Evolutionary conservation across 2,329 filamentous ascomycete species (phyloP).

Genomic region (Elsinoe arachidis): DNA sequence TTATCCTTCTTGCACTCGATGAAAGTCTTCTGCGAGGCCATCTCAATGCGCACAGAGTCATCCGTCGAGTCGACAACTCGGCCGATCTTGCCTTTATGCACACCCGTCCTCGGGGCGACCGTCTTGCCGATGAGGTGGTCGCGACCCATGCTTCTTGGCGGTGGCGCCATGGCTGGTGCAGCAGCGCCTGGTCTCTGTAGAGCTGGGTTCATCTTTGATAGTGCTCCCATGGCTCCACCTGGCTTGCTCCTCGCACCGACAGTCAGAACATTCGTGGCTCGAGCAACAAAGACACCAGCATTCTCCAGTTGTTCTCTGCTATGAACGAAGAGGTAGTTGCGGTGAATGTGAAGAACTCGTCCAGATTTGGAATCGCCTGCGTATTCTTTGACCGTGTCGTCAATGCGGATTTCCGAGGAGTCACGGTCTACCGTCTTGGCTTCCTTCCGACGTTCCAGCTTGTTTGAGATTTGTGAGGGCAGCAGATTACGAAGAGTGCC

Average conservation of each 20-base stretch:
- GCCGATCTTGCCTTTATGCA: constrained; percentile 85
- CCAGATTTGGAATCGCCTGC: constrained; percentile 78
- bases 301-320: constrained; percentile 79
- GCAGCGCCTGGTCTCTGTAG: constrained; percentile 59
- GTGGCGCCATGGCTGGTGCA: constrained; percentile 50
- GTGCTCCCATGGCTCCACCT: constrained; percentile 62
- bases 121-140: constrained; percentile 86
- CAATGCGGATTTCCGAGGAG: constrained; percentile 82
- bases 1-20: constrained; percentile 74
- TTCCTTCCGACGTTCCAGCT: constrained; percentile 65
- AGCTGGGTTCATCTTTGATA: constrained; percentile 87
- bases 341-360: constrained; percentile 86
- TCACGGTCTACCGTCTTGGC: constrained; percentile 88
- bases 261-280: constrained; percentile 76
- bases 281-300: constrained; percentile 78
- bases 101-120: constrained; percentile 76
- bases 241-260: constrained; percentile 87
- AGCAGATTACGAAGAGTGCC: constrained; percentile 73
- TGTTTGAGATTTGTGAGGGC: constrained; percentile 86
- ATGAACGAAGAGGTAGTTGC: constrained; percentile 84
- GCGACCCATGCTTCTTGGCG: constrained; percentile 64
- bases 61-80: constrained; percentile 95
- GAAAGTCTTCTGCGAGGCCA: constrained; percentile 90
- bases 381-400: constrained; percentile 86
- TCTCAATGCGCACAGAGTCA: constrained; percentile 74